A percentile compares a stretch with the other conserved stretches of the same genome.
These are phyloP conservation scores for Xylariaceae sp. DNA, from an alignment of 2,329 filamentous ascomycete genomes.

Conservation along the genomic window DNA sequence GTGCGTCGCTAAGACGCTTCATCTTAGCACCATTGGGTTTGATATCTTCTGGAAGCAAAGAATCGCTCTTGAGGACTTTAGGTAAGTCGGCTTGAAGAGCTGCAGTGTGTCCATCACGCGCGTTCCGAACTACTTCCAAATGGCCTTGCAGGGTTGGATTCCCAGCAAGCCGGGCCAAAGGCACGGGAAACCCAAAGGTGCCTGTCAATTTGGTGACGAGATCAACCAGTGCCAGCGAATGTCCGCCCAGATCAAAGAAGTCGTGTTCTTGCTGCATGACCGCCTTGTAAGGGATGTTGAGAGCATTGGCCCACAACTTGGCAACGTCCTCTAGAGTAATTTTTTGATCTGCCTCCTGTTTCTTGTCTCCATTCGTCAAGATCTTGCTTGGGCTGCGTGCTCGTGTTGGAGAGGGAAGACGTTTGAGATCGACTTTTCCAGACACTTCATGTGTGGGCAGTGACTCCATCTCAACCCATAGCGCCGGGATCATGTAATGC, in stretches of 20 bases:
- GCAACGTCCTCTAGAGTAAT: slow-evolving; percentile 65
- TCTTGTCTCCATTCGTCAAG: slow-evolving; percentile 35
- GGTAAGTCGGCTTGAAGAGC: slow-evolving; percentile 73
- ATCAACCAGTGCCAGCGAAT: slow-evolving; percentile 73
- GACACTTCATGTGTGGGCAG: slow-evolving; percentile 75
- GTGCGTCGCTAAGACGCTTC: slow-evolving; percentile 57
- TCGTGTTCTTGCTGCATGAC: slow-evolving; percentile 64
- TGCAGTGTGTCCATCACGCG: slow-evolving; percentile 68
- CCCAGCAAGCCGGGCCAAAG: slow-evolving; percentile 66
- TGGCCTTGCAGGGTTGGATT: slow-evolving; percentile 70
- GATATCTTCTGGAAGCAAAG: slow-evolving; percentile 66
- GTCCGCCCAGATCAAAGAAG: slow-evolving; percentile 78
- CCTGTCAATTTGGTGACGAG: slow-evolving; percentile 66
- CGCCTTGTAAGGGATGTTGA: slow-evolving; percentile 58
- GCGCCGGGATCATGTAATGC: slow-evolving; percentile 76
- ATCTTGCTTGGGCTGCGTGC: slow-evolving; percentile 39
- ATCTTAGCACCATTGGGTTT: slow-evolving; percentile 47
- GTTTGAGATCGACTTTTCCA: slow-evolving; percentile 72
- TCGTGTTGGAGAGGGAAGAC: slow-evolving; percentile 60
- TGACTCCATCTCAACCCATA: slow-evolving; percentile 70
- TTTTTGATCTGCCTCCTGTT: slow-evolving; percentile 51
- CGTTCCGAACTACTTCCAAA: slow-evolving; percentile 63
- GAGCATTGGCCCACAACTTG: slow-evolving; percentile 66
- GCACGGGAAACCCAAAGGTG: slow-evolving; percentile 68
- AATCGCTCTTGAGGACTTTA: slow-evolving; percentile 62